Percentiles rank a stretch among this genome's conserved stretches.
Conservation (phyloP, 495 filamentous ascomycete genomes). For the Achaetomiella virescens region DNA sequence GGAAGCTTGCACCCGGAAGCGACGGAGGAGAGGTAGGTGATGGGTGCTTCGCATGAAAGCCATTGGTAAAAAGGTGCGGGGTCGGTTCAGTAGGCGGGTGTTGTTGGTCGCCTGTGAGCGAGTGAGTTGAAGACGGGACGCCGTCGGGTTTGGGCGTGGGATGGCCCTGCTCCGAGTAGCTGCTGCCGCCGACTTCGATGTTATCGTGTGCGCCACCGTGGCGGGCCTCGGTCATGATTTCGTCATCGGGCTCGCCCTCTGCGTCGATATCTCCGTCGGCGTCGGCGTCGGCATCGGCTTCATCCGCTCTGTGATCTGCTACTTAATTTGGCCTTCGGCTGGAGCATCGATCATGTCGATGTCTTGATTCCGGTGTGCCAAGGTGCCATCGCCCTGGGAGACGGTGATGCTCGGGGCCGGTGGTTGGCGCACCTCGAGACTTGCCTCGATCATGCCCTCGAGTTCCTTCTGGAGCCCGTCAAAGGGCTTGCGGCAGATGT, state of each 20-base stretch:
- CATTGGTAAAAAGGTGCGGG: conserved; percentile 23
- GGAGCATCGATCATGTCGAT: conserved; percentile 45
- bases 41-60: conserved; percentile 24
- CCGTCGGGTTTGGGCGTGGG: conserved; percentile 29
- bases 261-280: conserved; percentile 7
- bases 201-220: conserved; percentile 25
- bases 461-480: conserved; percentile 68
- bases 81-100: conserved; percentile 16
- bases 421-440: conserved; percentile 38
- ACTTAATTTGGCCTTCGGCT: conserved; percentile 39
- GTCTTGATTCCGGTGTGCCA: conserved; percentile 27
- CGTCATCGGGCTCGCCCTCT: conserved; percentile 14
- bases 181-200: conserved; percentile 41
- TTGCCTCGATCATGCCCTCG: conserved; percentile 62
- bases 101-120: conserved; percentile 13
- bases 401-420: conserved; percentile 16
- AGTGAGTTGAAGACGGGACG: conserved; percentile 20
- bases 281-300: conserved; percentile 14
- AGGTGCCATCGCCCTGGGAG: conserved; percentile 23
- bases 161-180: conserved; percentile 25
- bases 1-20: conserved; percentile 25
- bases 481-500: conserved; percentile 61
- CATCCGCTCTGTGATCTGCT: conserved; percentile 28
- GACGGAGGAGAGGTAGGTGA: conserved; percentile 37
- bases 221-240: conserved; percentile 19